phyloP scores from a whole-genome alignment of 805 yeast genomes.

The Teunomyces panamensis region DNA sequence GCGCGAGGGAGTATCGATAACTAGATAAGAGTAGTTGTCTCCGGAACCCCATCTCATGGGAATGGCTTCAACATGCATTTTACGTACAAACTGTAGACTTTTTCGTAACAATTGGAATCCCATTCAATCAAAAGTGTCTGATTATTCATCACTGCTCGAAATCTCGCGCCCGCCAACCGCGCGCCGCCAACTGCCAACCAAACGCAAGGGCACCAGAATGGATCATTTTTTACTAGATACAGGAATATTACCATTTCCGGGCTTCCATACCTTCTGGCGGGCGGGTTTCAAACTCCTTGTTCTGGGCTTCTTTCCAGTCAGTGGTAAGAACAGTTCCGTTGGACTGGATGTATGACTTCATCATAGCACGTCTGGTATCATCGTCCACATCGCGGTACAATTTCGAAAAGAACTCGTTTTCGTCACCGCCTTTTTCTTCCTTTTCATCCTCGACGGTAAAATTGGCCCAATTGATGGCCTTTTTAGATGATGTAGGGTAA shows the following conservation, averaged over 20 bases:
- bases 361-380: conserved; percentile 90
- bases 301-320: conserved; percentile 84
- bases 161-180: too few relatives aligned
- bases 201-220: not conserved
- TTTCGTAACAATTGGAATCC: not conserved
- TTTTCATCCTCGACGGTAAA: conserved; percentile 45
- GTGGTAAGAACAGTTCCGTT: conserved; percentile 93
- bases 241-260: conserved; percentile 41
- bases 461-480: conserved; percentile 66
- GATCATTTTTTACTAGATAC: not conserved
- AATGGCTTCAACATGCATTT: conserved; percentile 78
- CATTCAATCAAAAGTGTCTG: not conserved
- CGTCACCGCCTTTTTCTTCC: conserved; percentile 45
- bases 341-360: conserved; percentile 91
- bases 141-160: not conserved
- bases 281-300: conserved; percentile 57
- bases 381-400: conserved; percentile 79
- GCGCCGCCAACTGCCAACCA: too few relatives aligned
- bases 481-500: conserved; percentile 66
- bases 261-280: conserved; percentile 77
- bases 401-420: conserved; percentile 69
- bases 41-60: conserved; percentile 96
- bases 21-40: conserved; percentile 82
- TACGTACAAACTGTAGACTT: conserved; percentile 23
- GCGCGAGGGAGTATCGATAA: conserved; percentile 63